A percentile compares a stretch with the other conserved stretches of the same genome.
phyloP scores from a whole-genome alignment of 192 early-diverging fungal genomes.

The Coemansia sp. region DNA sequence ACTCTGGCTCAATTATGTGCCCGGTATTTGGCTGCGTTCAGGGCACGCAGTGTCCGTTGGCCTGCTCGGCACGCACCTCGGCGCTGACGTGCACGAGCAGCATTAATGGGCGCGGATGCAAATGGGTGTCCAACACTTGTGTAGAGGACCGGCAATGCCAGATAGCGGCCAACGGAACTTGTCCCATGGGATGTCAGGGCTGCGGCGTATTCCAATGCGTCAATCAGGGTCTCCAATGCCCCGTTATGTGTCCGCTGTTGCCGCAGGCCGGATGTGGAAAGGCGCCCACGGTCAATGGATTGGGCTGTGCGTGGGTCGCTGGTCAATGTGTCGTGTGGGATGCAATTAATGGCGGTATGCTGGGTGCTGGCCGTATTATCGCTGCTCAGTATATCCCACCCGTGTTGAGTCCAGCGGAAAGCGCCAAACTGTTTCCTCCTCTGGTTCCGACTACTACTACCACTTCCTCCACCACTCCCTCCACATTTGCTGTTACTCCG shows the following conservation, averaged over 20 bases:
- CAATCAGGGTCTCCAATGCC: conserved; percentile 27
- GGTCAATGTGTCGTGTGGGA: conserved; percentile 29
- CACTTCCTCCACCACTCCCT: no score
- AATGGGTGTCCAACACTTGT: conserved; percentile 28
- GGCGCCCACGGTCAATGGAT: conserved; percentile 12
- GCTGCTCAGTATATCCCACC: conserved; percentile 15
- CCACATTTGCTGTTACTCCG: background rate
- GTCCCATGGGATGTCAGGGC: conserved; percentile 26
- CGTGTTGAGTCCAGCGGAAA: background rate
- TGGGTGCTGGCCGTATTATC: background rate
- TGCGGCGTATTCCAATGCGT: conserved; percentile 44
- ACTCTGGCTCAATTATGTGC: conserved; percentile 25
- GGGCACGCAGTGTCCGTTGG: conserved; percentile 5
- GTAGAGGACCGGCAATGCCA: conserved; percentile 37
- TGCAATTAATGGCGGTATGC: conserved; percentile 9
- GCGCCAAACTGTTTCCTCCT: background rate
- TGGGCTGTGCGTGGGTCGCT: conserved; percentile 35
- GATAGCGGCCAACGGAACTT: conserved; percentile 12
- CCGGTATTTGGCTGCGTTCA: conserved; percentile 37
- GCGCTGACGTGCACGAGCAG: conserved; percentile 19
- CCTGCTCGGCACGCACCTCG: background rate
- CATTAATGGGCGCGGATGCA: conserved; percentile 43
- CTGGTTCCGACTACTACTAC: no score
- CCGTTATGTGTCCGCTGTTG: conserved; percentile 17
- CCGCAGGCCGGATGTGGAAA: conserved; percentile 18